phyloP scores from a whole-genome alignment of 768 basidiomycete genomes.

The Kwoniella newhampshirensis region DNA sequence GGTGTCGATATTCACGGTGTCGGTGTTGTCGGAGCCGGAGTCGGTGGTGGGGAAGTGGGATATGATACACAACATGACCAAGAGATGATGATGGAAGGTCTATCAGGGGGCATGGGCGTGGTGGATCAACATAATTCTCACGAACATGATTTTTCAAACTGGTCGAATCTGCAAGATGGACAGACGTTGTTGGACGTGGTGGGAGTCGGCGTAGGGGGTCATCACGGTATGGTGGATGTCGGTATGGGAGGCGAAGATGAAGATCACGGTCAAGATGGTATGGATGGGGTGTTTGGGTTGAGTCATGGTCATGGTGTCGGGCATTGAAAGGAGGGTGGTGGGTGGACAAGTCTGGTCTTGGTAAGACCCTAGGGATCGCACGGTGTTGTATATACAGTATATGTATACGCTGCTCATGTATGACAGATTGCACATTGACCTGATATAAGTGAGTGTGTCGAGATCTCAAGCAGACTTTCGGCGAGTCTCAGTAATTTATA shows the following conservation, averaged over 20 bases:
- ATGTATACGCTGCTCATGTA: no score
- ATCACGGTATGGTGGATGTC: background rate
- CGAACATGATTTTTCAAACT: conserved; percentile 13
- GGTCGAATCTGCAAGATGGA: conserved; percentile 16
- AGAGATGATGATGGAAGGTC: background rate
- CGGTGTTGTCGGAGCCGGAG: background rate
- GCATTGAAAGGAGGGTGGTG: background rate
- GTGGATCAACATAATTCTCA: conserved; percentile 6
- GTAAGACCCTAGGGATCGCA: no score
- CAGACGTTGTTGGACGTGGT: conserved; percentile 28
- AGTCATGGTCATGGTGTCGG: background rate
- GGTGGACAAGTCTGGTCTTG: background rate
- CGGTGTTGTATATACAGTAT: no score
- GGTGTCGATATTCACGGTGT: background rate
- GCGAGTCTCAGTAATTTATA: no score
- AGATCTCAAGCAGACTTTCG: no score
- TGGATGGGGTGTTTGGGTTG: conserved; percentile 19
- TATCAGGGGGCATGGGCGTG: no score
- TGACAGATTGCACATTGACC: no score
- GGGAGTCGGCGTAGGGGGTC: background rate
- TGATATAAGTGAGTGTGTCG: no score
- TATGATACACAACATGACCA: no score
- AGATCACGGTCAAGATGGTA: conserved; percentile 6
- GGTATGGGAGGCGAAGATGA: background rate
- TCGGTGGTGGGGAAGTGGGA: background rate